These are phyloP conservation scores for Mortierella polycephala DNA, from an alignment of 371 early-diverging fungal genomes.

Conservation along the genomic window DNA sequence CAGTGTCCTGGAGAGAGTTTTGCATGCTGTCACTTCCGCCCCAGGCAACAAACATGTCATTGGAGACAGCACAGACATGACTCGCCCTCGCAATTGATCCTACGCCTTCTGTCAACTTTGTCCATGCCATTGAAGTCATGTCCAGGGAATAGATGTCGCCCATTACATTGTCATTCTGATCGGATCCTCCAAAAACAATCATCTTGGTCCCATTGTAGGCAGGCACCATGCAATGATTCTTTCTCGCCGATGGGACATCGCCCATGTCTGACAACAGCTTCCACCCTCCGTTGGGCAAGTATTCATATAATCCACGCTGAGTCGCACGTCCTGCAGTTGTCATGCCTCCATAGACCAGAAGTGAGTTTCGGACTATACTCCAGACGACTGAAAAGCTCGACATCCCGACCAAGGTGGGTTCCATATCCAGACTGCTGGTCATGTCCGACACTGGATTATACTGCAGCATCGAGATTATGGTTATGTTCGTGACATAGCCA, in stretches of 20 bases:
- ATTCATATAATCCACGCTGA: constrained; percentile 10
- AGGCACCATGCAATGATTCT: constrained; percentile 26
- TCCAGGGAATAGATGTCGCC: constrained; percentile 28
- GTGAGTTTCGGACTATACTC: neutral
- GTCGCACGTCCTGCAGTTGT: neutral
- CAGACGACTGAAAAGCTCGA: constrained; percentile 13
- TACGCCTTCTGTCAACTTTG: constrained; percentile 6
- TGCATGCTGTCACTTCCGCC: constrained; percentile 7
- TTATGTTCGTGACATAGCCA: constrained; percentile 5
- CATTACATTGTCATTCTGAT: neutral
- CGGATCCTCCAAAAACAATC: constrained; percentile 31
- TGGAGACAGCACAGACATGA: constrained; percentile 24
- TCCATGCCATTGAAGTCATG: constrained; percentile 12
- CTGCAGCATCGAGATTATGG: neutral
- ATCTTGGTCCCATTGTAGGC: constrained; percentile 29
- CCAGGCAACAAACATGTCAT: constrained; percentile 27
- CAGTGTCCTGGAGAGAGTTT: neutral
- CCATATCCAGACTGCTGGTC: neutral
- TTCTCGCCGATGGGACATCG: constrained; percentile 24
- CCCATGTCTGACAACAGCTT: constrained; percentile 3
- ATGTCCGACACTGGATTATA: constrained; percentile 2
- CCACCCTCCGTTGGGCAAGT: constrained; percentile 6
- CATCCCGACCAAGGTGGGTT: neutral
- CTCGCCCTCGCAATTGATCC: constrained; percentile 1
- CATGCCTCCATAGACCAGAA: constrained; percentile 20